Conservation (phyloP, 305 asterid species). For the Lippia alba region DNA sequence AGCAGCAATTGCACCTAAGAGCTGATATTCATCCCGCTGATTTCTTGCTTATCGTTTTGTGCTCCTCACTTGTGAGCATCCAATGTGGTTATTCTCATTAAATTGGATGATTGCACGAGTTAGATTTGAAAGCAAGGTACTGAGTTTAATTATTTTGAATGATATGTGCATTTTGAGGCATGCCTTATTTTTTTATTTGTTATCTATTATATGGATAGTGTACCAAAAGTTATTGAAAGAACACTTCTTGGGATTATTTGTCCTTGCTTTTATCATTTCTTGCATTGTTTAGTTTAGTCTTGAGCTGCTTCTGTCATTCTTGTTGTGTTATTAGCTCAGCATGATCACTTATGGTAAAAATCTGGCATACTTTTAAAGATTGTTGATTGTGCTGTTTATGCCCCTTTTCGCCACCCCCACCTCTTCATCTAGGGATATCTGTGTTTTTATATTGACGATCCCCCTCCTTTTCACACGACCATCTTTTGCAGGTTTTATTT, state of each 20-base stretch:
- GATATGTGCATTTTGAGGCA: neutral
- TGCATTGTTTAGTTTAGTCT: too few relatives aligned
- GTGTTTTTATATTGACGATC: too few relatives aligned
- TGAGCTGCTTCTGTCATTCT: too few relatives aligned
- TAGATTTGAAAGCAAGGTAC: constrained; percentile 41
- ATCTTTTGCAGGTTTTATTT: constrained; percentile 39
- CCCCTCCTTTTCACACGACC: too few relatives aligned
- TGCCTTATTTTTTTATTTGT: constrained; percentile 10
- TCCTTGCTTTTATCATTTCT: too few relatives aligned
- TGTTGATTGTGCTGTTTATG: too few relatives aligned
- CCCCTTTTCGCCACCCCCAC: too few relatives aligned
- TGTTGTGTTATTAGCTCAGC: too few relatives aligned
- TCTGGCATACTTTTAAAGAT: too few relatives aligned
- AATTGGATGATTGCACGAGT: constrained; percentile 23
- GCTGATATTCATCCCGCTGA: constrained; percentile 47
- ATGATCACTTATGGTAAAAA: too few relatives aligned
- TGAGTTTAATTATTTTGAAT: constrained; percentile 4
- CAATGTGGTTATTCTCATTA: constrained; percentile 27
- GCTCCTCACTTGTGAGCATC: constrained; percentile 32
- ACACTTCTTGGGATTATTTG: too few relatives aligned
- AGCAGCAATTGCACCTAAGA: constrained; percentile 79
- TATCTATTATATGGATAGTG: neutral
- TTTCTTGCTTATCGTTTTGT: constrained; percentile 20
- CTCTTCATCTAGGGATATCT: too few relatives aligned
- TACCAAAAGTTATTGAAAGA: neutral